A percentile compares a stretch with the other conserved stretches of the same genome.
phyloP scores from a whole-genome alignment of 2,329 filamentous ascomycete genomes.

The Cadophora malorum region DNA sequence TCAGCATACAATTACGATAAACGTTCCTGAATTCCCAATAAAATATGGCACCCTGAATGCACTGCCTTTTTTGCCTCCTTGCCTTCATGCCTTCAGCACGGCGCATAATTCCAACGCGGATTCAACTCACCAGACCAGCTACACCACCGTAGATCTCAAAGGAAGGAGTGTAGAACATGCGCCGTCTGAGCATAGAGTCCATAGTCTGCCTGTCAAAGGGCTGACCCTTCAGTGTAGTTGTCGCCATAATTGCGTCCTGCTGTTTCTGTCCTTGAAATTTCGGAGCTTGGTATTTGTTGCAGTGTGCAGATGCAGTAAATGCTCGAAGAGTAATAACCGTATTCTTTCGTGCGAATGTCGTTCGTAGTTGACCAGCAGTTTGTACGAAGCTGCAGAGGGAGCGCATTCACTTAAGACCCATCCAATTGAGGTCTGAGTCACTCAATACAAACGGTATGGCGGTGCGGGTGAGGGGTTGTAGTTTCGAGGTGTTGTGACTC shows the following conservation, averaged over 20 bases:
- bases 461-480: slow-evolving; percentile 6
- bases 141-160: slow-evolving; percentile 96
- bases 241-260: slow-evolving; percentile 56
- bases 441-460: slow-evolving; percentile 20
- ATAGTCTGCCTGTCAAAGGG: slow-evolving; percentile 82
- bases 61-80: neutral
- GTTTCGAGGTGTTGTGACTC: slow-evolving; percentile 32
- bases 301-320: slow-evolving; percentile 49
- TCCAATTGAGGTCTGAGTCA: slow-evolving; percentile 40
- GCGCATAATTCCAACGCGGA: neutral
- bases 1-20: neutral
- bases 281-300: slow-evolving; percentile 46
- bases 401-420: slow-evolving; percentile 47
- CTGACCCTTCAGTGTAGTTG: slow-evolving; percentile 86
- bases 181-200: slow-evolving; percentile 85
- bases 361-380: slow-evolving; percentile 36
- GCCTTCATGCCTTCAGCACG: neutral
- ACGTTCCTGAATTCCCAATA: neutral
- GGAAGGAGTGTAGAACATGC: slow-evolving; percentile 92
- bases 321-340: slow-evolving; percentile 27
- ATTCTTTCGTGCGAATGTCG: slow-evolving; percentile 27
- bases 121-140: slow-evolving; percentile 62
- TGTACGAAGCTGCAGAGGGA: slow-evolving; percentile 48
- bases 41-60: neutral
- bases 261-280: slow-evolving; percentile 43